Percentiles rank a stretch among this genome's conserved stretches.
Conservation (phyloP, 768 basidiomycete genomes). For the Mycena epipterygia region DNA sequence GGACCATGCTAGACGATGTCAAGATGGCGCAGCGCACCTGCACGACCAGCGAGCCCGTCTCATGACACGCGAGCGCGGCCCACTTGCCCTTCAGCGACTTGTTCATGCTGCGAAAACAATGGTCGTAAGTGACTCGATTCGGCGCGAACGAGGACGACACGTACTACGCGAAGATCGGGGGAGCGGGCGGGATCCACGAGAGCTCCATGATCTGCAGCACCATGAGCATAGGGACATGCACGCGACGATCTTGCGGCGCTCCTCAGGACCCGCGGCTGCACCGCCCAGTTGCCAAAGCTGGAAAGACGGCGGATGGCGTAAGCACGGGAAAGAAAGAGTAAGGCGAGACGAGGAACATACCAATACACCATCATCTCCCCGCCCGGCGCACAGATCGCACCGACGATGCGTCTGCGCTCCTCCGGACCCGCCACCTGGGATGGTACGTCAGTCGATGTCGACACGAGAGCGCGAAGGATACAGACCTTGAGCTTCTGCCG, state of each 20-base stretch:
- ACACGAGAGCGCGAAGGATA: no score
- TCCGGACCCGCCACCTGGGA: slow-evolving; percentile 78
- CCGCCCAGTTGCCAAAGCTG: slow-evolving; percentile 95
- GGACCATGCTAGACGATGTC: neutral
- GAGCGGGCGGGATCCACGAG: slow-evolving; percentile 88
- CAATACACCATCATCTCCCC: slow-evolving; percentile 95
- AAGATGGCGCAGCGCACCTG: slow-evolving; percentile 63
- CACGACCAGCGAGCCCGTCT: slow-evolving; percentile 90
- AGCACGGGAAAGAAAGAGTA: slow-evolving; percentile 24
- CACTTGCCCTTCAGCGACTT: slow-evolving; percentile 90
- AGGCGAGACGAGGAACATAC: slow-evolving; percentile 51
- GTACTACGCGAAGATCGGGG: slow-evolving; percentile 90
- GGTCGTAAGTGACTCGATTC: slow-evolving; percentile 4
- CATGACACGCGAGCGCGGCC: slow-evolving; percentile 91
- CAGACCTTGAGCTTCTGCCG: slow-evolving; percentile 85
- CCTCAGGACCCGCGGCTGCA: slow-evolving; percentile 82
- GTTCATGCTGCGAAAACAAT: slow-evolving; percentile 74
- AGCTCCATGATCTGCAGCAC: slow-evolving; percentile 85
- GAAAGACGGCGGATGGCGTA: slow-evolving; percentile 18
- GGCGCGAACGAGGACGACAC: slow-evolving; percentile 43
- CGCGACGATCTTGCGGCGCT: slow-evolving; percentile 82
- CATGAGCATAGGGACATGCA: slow-evolving; percentile 68
- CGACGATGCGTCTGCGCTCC: slow-evolving; percentile 86
- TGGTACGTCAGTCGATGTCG: no score
- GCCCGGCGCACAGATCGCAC: slow-evolving; percentile 86